These are phyloP conservation scores for Lotmaria passim DNA, from an alignment of 208 protist species.

Conservation along the genomic window DNA sequence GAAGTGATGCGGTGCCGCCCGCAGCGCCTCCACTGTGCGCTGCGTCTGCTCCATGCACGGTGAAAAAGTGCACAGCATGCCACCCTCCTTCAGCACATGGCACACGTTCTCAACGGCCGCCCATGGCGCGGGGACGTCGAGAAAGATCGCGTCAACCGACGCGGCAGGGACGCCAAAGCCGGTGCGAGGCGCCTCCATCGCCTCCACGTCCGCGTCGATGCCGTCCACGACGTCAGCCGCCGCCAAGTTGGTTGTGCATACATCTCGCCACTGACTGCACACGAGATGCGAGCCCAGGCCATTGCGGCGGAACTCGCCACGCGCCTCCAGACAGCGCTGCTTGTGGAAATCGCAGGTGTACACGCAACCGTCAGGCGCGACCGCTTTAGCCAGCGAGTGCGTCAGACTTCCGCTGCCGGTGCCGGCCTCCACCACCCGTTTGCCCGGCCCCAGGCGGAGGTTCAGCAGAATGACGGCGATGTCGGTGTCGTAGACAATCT, in stretches of 20 bases:
- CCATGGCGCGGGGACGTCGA: slow-evolving; percentile 94
- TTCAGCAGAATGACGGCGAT: slow-evolving; percentile 87
- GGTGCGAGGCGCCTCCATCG: slow-evolving; percentile 39
- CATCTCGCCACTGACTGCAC: slow-evolving; percentile 81
- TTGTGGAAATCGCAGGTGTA: slow-evolving; percentile 92
- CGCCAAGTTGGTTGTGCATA: slow-evolving; percentile 63
- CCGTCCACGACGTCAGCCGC: slow-evolving; percentile 34
- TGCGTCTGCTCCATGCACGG: slow-evolving; percentile 95
- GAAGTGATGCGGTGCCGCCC: slow-evolving; percentile 71
- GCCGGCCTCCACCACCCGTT: slow-evolving; percentile 85
- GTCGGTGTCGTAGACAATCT: slow-evolving; percentile 93
- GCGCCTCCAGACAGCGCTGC: slow-evolving; percentile 76
- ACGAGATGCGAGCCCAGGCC: slow-evolving; percentile 64
- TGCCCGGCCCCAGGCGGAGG: slow-evolving; percentile 76
- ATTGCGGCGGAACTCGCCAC: slow-evolving; percentile 79
- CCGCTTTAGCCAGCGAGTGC: slow-evolving; percentile 79
- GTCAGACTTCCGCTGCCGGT: slow-evolving; percentile 92
- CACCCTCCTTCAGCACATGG: slow-evolving; percentile 78
- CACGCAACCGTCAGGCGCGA: slow-evolving; percentile 82
- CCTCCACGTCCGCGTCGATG: slow-evolving; percentile 43
- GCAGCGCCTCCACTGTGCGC: slow-evolving; percentile 70
- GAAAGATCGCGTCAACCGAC: slow-evolving; percentile 91
- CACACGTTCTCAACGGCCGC: slow-evolving; percentile 84
- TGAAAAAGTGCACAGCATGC: slow-evolving; percentile 93
- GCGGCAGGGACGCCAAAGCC: slow-evolving; percentile 78